Conservation (phyloP, 1,284 basidiomycete species). For the Cryptococcus floricola region DNA sequence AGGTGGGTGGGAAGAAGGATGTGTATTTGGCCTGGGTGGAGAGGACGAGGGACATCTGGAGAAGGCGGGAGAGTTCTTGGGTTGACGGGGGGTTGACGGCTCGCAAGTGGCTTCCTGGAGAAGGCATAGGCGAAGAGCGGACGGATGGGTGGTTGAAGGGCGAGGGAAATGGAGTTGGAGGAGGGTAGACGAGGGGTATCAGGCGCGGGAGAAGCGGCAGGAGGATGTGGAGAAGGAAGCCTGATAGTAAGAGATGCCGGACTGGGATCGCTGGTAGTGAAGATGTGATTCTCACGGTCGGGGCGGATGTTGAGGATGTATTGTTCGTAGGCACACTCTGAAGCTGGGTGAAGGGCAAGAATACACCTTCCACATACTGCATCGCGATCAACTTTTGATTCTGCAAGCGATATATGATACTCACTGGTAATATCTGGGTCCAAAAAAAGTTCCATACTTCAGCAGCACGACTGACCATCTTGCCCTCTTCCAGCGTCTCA, state of each 20-base stretch:
- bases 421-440: constrained; percentile 74
- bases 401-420: constrained; percentile 9
- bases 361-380: constrained; percentile 51
- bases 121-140: too few relatives aligned
- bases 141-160: too few relatives aligned
- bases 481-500: constrained; percentile 58
- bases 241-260: constrained; percentile 46
- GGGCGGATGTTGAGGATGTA: constrained; percentile 6
- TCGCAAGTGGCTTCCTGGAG: not conserved
- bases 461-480: constrained; percentile 68
- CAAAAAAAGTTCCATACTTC: constrained; percentile 94
- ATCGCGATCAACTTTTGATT: not conserved
- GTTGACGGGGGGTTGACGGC: constrained; percentile 11
- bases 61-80: constrained; percentile 37
- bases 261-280: constrained; percentile 32
- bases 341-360: constrained; percentile 50
- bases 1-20: constrained; percentile 30
- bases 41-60: constrained; percentile 49
- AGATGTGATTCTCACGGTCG: constrained; percentile 9
- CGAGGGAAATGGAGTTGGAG: not conserved
- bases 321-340: constrained; percentile 28
- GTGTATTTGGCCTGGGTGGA: constrained; percentile 45
- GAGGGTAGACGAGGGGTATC: constrained; percentile 24
- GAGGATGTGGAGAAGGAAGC: constrained; percentile 47
- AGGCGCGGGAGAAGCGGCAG: constrained; percentile 44